Evolutionary conservation across 305 asterid species (phyloP), one percentile per base, ranked within the genome.

Genomic region (Solanum aculeatissimum): DNA sequence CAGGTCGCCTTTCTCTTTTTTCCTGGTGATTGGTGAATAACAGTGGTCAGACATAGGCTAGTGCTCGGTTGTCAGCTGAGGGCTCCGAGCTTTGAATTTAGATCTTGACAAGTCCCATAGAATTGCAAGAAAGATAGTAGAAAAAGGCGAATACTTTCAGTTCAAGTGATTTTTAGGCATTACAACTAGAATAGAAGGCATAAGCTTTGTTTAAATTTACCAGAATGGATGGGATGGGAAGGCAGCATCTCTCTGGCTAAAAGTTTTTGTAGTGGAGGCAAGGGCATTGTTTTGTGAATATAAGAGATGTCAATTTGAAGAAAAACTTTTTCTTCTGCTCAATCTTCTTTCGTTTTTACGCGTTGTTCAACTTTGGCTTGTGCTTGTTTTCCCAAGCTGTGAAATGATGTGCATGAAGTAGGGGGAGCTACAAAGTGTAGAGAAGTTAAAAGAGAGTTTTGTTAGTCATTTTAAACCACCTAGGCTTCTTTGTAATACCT

Each of bases 231-330:
- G 88, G 87, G 55, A 81, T 83, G 54, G 62, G 63, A 58, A 57
- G 82, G 47, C 82, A 75, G 62, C 82, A 13, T 77, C 35, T 74
- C 82, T 82, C 81, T 51, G 86, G 83, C 83, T 71, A 83, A 57
- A 80, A 86, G 89, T 84, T 91, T 92, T 92, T 92, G 94, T 90
- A 90, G 95, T 42, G 87, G n/a, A 86, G 86, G 89, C 83, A 89
- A 88, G 91, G 89, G 87, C 79, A 88, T 85, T 89, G 47, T 86
- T 88, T 91, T 90, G 94, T 91, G 91, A 70, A 92, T 91, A 83
- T 86, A 80, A 65, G 92, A 88, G 93, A 84, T 86, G 88, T 87
- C 84, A 85, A 83, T 87, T 69, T 57, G 35, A 87, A 68, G 83
- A 65, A 87, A 85, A 79, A 66, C 60, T 54, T 55, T 81, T 66